These are phyloP conservation scores for Phialophora macrospora DNA, from an alignment of 2,329 filamentous ascomycete species.

Conservation along the genomic window DNA sequence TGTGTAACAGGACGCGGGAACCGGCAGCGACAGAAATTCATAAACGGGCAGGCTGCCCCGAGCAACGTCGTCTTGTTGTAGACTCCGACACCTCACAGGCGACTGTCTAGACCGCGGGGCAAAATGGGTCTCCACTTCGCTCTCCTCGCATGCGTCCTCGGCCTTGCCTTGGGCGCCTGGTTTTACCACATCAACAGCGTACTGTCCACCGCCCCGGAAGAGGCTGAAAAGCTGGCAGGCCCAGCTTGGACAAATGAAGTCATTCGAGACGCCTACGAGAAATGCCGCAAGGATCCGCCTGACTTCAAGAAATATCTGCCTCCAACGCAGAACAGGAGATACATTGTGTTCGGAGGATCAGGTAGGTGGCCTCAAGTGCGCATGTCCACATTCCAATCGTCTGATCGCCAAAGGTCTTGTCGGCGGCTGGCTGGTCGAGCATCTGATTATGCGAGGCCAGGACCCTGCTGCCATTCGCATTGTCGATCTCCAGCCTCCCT, in stretches of 20 bases:
- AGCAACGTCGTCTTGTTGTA: not conserved
- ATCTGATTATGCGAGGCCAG: slow-evolving; percentile 60
- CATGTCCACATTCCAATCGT: slow-evolving; percentile 41
- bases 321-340: slow-evolving; percentile 46
- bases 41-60: not conserved
- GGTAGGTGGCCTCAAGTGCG: slow-evolving; percentile 38
- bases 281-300: slow-evolving; percentile 40
- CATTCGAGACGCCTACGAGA: slow-evolving; percentile 43
- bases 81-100: not conserved
- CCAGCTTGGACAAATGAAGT: slow-evolving; percentile 44
- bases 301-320: slow-evolving; percentile 46
- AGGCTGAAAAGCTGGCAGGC: slow-evolving; percentile 14
- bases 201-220: slow-evolving; percentile 4
- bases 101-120: not conserved
- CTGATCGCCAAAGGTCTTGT: slow-evolving; percentile 48
- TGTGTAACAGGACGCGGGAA: not conserved
- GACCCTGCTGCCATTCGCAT: slow-evolving; percentile 58
- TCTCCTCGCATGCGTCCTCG: not conserved
- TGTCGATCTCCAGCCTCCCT: slow-evolving; percentile 56
- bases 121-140: not conserved
- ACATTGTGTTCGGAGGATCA: slow-evolving; percentile 48
- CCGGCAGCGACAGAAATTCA: not conserved
- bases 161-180: not conserved
- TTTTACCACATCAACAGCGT: slow-evolving; percentile 18
- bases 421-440: slow-evolving; percentile 60